phyloP scores from a whole-genome alignment of 1,284 basidiomycete species.

The Cutaneotrichosporon arboriforme region DNA sequence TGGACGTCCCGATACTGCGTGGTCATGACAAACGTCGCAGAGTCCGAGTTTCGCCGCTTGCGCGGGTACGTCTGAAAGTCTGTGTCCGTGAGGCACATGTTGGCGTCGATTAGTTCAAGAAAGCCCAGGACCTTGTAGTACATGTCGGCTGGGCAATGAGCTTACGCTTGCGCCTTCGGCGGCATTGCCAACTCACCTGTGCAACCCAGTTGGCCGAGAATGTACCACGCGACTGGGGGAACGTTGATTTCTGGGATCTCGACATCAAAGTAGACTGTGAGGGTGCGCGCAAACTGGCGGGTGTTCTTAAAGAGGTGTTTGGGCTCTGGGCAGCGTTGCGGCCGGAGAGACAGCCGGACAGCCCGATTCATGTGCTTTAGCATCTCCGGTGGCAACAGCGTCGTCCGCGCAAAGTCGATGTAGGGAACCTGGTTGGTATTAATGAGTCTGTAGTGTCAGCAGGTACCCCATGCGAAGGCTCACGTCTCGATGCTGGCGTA shows the following conservation, averaged over 20 bases:
- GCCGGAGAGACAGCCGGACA: conserved; percentile 9
- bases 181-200: conserved; percentile 56
- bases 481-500: conserved; percentile 69
- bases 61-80: conserved; percentile 34
- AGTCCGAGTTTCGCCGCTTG: conserved; percentile 28
- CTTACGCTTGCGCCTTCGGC: too few relatives aligned
- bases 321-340: conserved; percentile 23
- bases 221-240: conserved; percentile 74
- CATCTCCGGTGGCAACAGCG: conserved; percentile 60
- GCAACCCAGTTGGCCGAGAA: conserved; percentile 63
- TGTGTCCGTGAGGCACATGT: conserved; percentile 40
- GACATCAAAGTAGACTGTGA: conserved; percentile 54
- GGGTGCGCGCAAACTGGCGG: conserved; percentile 22
- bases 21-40: not conserved
- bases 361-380: conserved; percentile 8
- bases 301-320: conserved; percentile 17
- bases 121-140: conserved; percentile 49
- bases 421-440: conserved; percentile 73
- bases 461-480: conserved; percentile 23
- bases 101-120: conserved; percentile 32
- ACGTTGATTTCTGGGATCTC: conserved; percentile 70
- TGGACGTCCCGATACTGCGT: conserved; percentile 41
- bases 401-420: conserved; percentile 61
- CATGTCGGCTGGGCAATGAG: conserved; percentile 49
- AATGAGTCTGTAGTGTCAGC: conserved; percentile 46